Evolutionary conservation across 179 eudicot genomes (phyloP), one percentile per base, ranked within the genome.

Genomic region (Beta corolliflora): DNA sequence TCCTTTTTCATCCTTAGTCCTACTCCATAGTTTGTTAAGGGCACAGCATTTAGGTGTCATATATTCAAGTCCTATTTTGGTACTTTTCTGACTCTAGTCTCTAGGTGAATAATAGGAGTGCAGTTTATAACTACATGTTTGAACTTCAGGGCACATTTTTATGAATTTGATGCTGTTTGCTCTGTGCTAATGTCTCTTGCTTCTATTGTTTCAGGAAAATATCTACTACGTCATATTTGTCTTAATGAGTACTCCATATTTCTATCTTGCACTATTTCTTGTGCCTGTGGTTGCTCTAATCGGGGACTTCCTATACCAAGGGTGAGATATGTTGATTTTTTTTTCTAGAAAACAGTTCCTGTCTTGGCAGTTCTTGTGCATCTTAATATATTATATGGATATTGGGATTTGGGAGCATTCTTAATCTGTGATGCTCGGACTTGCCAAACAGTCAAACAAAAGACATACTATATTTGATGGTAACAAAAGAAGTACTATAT

Each of bases 221-320:
- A 85, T 94, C 65, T 94, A 83, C 83, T 85, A 78, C 8, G 91
- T 88, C 77, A 90, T 96, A 79, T 94, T 80, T 79, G 89, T 91
- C 74, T 83, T 96, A 89, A 90, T 96, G 91, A 89, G 96, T 77
- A 94, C 99, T 31, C 82, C 82, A 16, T 96, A 88, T 86, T 96
- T 96, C 87, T 96, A 96, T 81, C 76, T 96, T 60, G 82, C 86
- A 23, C 81, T 94, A 61, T 67, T 96, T 73, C 91, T 96, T 66
- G 97, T 94, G 82, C 99, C 99, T 14, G 71, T 91, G 76, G 92
- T 90, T 82, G 96, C 99, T 44, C 94, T 96, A 56, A 78, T 90
- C 50, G 89, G 90, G 73, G 99, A 96, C 83, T 96, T 96, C 87
- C 67, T 96, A 12, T 91, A 86, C 86, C 91, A 86, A 84, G 98